Percentiles rank a stretch among this genome's conserved stretches.
These are phyloP conservation scores for Saturnispora mendoncae DNA, from an alignment of 805 yeast genomes.

Conservation along the genomic window DNA sequence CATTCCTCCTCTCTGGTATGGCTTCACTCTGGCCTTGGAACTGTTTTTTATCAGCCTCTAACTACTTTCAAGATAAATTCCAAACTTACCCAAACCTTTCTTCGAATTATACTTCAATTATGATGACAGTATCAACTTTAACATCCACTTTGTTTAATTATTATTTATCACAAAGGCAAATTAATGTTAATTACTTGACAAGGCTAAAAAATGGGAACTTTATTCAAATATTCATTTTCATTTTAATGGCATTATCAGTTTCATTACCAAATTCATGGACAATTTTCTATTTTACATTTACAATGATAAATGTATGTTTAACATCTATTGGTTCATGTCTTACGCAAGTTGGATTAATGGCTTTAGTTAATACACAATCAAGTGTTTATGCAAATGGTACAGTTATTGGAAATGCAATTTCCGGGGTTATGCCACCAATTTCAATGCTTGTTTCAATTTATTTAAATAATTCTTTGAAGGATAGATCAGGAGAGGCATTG, in stretches of 20 bases:
- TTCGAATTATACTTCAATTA: constrained; percentile 61
- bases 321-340: constrained; percentile 72
- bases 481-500: constrained; percentile 24
- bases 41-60: constrained; percentile 77
- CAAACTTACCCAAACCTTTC: constrained; percentile 40
- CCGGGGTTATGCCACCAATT: constrained; percentile 86
- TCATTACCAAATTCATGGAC: constrained; percentile 28
- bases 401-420: constrained; percentile 91
- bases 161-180: constrained; percentile 57
- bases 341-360: constrained; percentile 87
- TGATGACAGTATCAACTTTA: constrained; percentile 80
- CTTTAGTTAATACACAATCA: constrained; percentile 71
- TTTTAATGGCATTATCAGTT: constrained; percentile 46
- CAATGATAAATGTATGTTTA: constrained; percentile 54
- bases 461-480: constrained; percentile 11
- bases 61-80: constrained; percentile 63
- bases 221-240: constrained; percentile 49
- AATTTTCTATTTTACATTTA: constrained; percentile 35
- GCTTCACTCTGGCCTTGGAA: constrained; percentile 97
- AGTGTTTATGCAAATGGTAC: constrained; percentile 77
- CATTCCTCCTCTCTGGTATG: constrained; percentile 63
- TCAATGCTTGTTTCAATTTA: constrained; percentile 50
- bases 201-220: constrained; percentile 56
- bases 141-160: constrained; percentile 53
- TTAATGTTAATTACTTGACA: constrained; percentile 44